A percentile compares a stretch with the other conserved stretches of the same genome.
phyloP scores from a whole-genome alignment of 2,329 filamentous ascomycete species.

The Colletotrichum lupini region DNA sequence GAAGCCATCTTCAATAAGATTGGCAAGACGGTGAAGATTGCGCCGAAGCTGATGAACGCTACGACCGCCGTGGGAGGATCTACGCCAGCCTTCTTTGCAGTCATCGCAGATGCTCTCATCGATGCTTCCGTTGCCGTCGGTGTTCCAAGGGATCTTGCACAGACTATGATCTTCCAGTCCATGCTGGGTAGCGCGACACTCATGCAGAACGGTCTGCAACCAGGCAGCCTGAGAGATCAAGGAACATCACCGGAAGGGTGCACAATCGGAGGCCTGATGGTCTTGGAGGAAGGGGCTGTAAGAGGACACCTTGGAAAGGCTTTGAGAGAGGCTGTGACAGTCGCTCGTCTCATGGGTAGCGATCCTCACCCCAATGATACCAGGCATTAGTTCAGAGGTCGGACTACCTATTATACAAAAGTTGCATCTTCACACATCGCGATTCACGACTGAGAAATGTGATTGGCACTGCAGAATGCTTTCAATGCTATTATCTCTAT shows the following conservation, averaged over 20 bases:
- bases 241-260: slow-evolving; percentile 70
- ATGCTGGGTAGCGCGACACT: slow-evolving; percentile 68
- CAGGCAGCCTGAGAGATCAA: slow-evolving; percentile 67
- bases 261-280: slow-evolving; percentile 68
- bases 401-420: no score
- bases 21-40: slow-evolving; percentile 62
- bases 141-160: slow-evolving; percentile 64
- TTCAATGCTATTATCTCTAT: no score
- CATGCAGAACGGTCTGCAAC: slow-evolving; percentile 63
- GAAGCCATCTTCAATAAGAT: slow-evolving; percentile 65
- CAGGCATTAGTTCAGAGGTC: not conserved
- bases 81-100: slow-evolving; percentile 69
- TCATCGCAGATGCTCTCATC: slow-evolving; percentile 68
- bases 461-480: no score
- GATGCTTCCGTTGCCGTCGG: slow-evolving; percentile 71
- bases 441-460: no score
- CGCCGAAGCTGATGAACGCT: slow-evolving; percentile 64
- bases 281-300: slow-evolving; percentile 68
- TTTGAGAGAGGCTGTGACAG: slow-evolving; percentile 58
- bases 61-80: slow-evolving; percentile 70
- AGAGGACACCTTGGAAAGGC: slow-evolving; percentile 54
- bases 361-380: slow-evolving; percentile 55
- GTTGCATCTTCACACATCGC: no score
- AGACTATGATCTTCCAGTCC: slow-evolving; percentile 69
- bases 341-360: slow-evolving; percentile 54